Evolutionary conservation across 768 basidiomycete genomes (phyloP), one percentile per base, ranked within the genome.

Genomic region (Tricholoma flavovirens): DNA sequence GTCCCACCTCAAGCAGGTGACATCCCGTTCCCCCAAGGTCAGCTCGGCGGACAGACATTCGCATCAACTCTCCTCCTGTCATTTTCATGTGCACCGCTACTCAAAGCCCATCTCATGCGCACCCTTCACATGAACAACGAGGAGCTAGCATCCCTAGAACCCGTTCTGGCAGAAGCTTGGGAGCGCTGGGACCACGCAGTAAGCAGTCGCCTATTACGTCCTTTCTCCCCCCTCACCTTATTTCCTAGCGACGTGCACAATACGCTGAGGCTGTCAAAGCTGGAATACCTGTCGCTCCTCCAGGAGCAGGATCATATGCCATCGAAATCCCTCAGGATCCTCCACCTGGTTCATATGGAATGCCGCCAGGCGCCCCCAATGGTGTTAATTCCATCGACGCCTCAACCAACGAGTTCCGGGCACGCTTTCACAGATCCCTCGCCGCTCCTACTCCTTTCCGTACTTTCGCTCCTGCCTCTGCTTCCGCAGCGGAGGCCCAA

Each of bases 161-260:
- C 88, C 24, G 75, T 90, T 62, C 86, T 93, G 46, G 89, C 90
- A 5, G 84, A 87, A 45, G 89, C 89, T 15, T 93, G 88, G 80
- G 90, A 93, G 56, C 85, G 87, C 38, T 93, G 90, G 90, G 86
- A 92, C 63, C 82, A 84, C 61, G 85, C 86, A 68, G 89, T 90
- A 65, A 55, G 81, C 67, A 21, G 29, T 49, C 45, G 56, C 56
- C 40, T 56, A 51, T 33, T 7, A 32, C 55, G 59, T 15, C 33
- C 50, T 46, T 56, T 30, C 54, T 43, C 55, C 49, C 51, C 22
- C 9, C 30, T 42, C 45, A 52, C 32, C 53, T 48, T 52, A 22
- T 35, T 15, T 53, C 51, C 42, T 60, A 77, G 75, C 73, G 76
- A 17, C 75, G 75, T 17, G 59, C 74, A 40, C 76, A 76, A 61